Conservation (phyloP, 208 protist species). For the Strigomonas culicis region DNA sequence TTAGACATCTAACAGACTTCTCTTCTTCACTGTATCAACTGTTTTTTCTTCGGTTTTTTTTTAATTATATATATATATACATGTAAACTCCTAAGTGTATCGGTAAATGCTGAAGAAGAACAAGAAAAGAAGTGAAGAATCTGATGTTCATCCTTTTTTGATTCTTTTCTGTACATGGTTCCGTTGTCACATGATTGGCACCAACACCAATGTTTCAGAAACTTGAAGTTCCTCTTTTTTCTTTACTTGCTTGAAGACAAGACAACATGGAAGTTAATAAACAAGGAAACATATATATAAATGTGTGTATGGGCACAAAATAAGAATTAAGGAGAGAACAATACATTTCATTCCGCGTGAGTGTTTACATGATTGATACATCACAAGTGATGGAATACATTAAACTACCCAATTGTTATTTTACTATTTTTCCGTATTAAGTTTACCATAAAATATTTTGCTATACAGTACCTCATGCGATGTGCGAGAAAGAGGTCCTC, state of each 20-base stretch:
- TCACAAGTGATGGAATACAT: too few relatives aligned
- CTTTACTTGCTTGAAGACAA: slow-evolving; percentile 4
- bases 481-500: slow-evolving; percentile 5
- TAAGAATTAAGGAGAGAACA: too few relatives aligned
- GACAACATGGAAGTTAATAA: slow-evolving; percentile 2
- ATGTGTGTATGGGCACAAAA: too few relatives aligned
- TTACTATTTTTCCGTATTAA: neutral
- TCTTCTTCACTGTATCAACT: neutral
- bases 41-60: neutral
- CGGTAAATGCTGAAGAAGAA: neutral
- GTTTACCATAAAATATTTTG: neutral
- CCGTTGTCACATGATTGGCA: neutral
- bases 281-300: neutral
- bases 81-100: neutral
- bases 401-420: too few relatives aligned
- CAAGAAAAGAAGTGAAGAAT: slow-evolving; percentile 5
- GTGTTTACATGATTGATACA: too few relatives aligned
- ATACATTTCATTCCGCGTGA: too few relatives aligned
- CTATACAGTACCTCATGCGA: neutral
- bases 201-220: slow-evolving; percentile 6
- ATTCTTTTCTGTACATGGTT: neutral
- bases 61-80: slow-evolving; percentile 6
- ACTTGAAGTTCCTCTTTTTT: slow-evolving; percentile 7
- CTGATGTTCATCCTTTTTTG: neutral
- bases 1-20: neutral